These are phyloP conservation scores for Fusarium sp. DNA, from an alignment of 2,329 filamentous ascomycete genomes.

Conservation along the genomic window DNA sequence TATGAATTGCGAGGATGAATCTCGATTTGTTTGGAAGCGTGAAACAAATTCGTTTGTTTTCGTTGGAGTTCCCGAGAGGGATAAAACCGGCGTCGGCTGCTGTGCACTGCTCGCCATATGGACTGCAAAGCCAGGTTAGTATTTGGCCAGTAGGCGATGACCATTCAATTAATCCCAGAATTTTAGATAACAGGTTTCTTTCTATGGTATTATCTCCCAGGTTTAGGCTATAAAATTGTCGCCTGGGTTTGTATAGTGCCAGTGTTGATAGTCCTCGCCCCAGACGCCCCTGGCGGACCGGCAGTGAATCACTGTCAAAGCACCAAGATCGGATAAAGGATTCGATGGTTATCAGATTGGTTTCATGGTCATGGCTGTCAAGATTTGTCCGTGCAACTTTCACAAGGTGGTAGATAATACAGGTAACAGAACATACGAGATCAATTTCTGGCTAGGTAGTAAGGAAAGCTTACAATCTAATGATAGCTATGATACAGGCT, in stretches of 20 bases:
- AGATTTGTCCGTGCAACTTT: not conserved
- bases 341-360: not conserved
- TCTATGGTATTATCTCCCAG: not conserved
- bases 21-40: not conserved
- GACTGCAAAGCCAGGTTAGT: not conserved
- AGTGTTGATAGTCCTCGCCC: not conserved
- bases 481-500: not conserved
- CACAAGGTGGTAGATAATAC: not conserved
- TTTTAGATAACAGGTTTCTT: not conserved
- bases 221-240: not conserved
- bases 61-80: not conserved
- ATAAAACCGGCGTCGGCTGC: not conserved
- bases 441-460: not conserved
- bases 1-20: not conserved
- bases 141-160: not conserved
- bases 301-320: not conserved
- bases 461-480: not conserved
- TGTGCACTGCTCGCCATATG: not conserved
- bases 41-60: not conserved
- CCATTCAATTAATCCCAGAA: not conserved
- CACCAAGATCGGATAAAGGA: not conserved
- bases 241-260: not conserved
- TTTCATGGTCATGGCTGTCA: not conserved
- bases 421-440: not conserved
- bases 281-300: not conserved